Conservation (phyloP, 2,329 filamentous ascomycete genomes). For the Corinectria fuckeliana region DNA sequence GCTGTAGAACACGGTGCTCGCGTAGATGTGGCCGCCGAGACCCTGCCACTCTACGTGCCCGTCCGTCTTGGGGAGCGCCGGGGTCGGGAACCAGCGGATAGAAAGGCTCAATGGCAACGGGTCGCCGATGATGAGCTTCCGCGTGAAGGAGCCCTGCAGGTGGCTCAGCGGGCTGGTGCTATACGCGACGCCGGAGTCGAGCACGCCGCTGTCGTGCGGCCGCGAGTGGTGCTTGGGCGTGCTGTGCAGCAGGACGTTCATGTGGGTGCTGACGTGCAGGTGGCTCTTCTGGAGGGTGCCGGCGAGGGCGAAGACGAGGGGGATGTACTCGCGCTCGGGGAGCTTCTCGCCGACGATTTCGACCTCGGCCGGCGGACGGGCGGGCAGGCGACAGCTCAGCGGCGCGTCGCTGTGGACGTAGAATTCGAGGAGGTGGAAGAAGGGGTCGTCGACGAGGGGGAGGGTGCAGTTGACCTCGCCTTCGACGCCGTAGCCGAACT, state of each 20-base stretch:
- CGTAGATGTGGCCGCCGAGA: conserved; percentile 68
- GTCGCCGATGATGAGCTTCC: conserved; percentile 86
- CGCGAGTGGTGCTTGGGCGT: conserved; percentile 67
- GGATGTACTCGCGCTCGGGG: conserved; percentile 70
- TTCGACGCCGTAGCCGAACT: conserved; percentile 86
- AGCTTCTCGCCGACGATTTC: conserved; percentile 60
- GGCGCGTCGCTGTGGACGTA: conserved; percentile 98
- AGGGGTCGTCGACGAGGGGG: conserved; percentile 75
- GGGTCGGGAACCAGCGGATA: conserved; percentile 85
- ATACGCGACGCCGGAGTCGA: conserved; percentile 89
- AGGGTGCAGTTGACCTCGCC: conserved; percentile 85
- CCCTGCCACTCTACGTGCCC: conserved; percentile 70
- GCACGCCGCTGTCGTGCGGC: conserved; percentile 74
- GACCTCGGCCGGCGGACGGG: conserved; percentile 68
- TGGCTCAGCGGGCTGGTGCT: conserved; percentile 75
- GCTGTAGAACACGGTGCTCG: conserved; percentile 68
- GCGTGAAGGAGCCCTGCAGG: conserved; percentile 57
- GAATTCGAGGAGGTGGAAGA: conserved; percentile 93
- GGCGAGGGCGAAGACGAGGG: conserved; percentile 85
- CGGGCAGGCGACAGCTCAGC: conserved; percentile 86
- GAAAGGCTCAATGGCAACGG: conserved; percentile 78
- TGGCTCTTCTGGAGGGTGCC: conserved; percentile 89
- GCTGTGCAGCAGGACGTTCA: conserved; percentile 87
- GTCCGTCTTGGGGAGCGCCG: conserved; percentile 71
- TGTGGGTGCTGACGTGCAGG: conserved; percentile 85